These are phyloP conservation scores for Blepharisma japonicum DNA, from an alignment of 73 alveolate genomes.

Conservation along the genomic window DNA sequence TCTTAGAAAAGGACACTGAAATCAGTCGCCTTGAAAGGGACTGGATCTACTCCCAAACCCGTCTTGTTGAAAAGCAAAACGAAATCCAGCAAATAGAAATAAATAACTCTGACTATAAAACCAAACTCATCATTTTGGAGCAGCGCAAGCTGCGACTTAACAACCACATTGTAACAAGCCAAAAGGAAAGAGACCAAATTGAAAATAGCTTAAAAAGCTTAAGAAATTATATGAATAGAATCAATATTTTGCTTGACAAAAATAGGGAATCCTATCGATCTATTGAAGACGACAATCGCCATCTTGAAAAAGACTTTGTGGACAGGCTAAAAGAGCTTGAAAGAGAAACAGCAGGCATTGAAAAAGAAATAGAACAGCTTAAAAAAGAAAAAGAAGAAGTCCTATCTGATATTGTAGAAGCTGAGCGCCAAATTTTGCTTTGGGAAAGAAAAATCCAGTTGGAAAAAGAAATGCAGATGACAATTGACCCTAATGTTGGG, in stretches of 20 bases:
- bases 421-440: constrained; percentile 92
- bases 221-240: constrained; percentile 94
- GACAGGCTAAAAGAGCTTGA: constrained; percentile 92
- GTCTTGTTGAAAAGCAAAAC: constrained; percentile 83
- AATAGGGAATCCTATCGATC: constrained; percentile 77
- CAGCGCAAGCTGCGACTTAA: constrained; percentile 90
- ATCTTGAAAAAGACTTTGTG: constrained; percentile 88
- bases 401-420: constrained; percentile 93
- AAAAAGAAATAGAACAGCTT: constrained; percentile 84
- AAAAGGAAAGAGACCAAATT: constrained; percentile 89
- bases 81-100: constrained; percentile 63
- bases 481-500: constrained; percentile 96
- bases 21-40: constrained; percentile 87
- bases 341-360: constrained; percentile 86
- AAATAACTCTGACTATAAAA: constrained; percentile 78
- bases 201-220: constrained; percentile 88
- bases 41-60: constrained; percentile 91
- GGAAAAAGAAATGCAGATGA: constrained; percentile 98
- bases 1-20: constrained; percentile 69
- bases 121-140: constrained; percentile 86
- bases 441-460: constrained; percentile 98
- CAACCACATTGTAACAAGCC: constrained; percentile 69
- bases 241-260: constrained; percentile 83
- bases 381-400: constrained; percentile 95
- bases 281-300: constrained; percentile 84